Base-by-base conservation (phyloP, 108 stramenopile species). In the Cyclotella distinguenda region DNA sequence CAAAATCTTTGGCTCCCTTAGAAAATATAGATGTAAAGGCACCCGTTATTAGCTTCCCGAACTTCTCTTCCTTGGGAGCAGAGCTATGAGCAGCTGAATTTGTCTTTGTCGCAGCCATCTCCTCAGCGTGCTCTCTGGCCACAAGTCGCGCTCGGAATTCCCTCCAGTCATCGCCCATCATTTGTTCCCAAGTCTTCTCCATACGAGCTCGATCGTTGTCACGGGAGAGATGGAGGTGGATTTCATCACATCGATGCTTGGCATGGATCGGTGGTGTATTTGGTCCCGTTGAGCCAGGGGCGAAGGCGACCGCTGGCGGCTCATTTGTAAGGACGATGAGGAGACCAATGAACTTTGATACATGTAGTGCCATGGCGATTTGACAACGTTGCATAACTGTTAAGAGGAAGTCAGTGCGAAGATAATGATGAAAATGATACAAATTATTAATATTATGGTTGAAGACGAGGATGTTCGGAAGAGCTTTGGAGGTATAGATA, bases 111-210 rank as follows among this genome's bases (percentile, higher is more conserved):
- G 15, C 12, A 19, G 60, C 40, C 54, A 28, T 25, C 57, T 49
- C 69, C 39, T 83, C 70, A 6, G 66, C 70, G 47, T 81, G 70
- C 68, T 93, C 92, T 55, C 79, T 79, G 15, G 85, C 82, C 3
- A 93, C 87, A 7, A 93, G 77, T 45, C 85, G 83, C 35, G 92
- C 92, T 16, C 92, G 86, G 65, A 93, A 93, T 11, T 86, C 74
- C 27, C 92, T 77, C 92, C 92, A 93, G 54, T 93, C 89, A 26
- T 86, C 74, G 36, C 77, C 87, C 87, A 93, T 93, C 70, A 82
- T 78, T 39, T 89, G 65, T 78, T 92, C 91, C 65, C 85, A 72
- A 23, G 68, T 64, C 36, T 86, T 82, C 67, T 92, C 91, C 68
- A 87, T 83, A 4, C 82, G 83, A 9, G 91, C 91, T 28, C 91